phyloP scores from a whole-genome alignment of 176 grass and related monocot species.

The Aegilops umbellulata region DNA sequence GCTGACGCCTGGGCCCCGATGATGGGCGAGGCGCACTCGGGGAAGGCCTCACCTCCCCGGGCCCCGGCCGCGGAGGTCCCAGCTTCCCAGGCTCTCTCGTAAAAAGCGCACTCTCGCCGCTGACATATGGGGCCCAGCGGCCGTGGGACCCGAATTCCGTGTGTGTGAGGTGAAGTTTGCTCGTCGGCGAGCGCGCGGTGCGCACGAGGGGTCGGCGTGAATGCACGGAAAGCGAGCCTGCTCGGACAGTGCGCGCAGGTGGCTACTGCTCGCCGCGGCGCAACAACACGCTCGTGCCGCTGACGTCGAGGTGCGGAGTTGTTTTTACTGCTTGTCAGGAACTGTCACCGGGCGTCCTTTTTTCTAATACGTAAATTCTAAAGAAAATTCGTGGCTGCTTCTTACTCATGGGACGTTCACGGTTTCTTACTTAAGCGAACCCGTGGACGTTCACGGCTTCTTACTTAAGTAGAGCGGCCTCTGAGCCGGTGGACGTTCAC shows the following conservation, averaged over 20 bases:
- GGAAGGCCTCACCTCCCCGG: background rate
- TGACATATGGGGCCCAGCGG: background rate
- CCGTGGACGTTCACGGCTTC: background rate
- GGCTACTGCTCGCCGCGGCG: slow-evolving; percentile 42
- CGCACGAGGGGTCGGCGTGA: background rate
- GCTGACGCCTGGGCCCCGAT: background rate
- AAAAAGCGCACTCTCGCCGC: accelerated
- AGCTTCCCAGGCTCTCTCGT: background rate
- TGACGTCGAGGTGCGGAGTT: background rate
- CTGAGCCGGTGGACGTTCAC: background rate
- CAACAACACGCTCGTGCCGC: background rate
- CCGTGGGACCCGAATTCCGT: background rate
- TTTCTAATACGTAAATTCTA: too few relatives aligned
- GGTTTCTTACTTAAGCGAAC: too few relatives aligned
- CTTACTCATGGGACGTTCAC: background rate
- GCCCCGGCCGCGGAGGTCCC: background rate
- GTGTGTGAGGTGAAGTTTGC: background rate
- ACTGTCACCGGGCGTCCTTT: background rate
- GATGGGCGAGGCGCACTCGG: background rate
- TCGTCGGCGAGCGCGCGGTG: background rate
- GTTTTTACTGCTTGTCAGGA: background rate
- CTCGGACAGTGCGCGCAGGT: background rate
- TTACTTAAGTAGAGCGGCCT: too few relatives aligned
- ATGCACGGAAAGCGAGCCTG: background rate
- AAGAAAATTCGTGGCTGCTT: too few relatives aligned